Evolutionary conservation across 2,329 filamentous ascomycete species (phyloP).

Genomic region (Fusarium equiseti): DNA sequence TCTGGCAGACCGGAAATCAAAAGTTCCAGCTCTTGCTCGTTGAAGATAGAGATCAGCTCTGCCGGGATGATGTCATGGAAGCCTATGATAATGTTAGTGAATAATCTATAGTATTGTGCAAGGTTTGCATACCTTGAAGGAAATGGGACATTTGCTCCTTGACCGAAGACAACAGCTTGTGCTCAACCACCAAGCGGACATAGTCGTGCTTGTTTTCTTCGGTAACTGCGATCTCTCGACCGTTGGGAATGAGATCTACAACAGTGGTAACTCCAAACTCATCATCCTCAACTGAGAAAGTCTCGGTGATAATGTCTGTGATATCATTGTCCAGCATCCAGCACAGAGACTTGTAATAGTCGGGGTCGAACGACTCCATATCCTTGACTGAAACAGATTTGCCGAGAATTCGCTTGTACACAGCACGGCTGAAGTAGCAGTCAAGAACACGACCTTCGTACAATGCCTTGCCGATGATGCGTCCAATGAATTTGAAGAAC

Average conservation of each 20-base stretch:
- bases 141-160: slow-evolving; percentile 95
- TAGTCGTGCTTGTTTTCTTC: slow-evolving; percentile 99
- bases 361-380: slow-evolving; percentile 97
- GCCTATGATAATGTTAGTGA: slow-evolving; percentile 60
- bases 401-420: slow-evolving; percentile 97
- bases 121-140: slow-evolving; percentile 73
- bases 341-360: slow-evolving; percentile 98
- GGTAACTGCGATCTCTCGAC: slow-evolving; percentile 91
- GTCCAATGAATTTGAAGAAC: slow-evolving; percentile 99
- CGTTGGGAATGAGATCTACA: slow-evolving; percentile 87
- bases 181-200: slow-evolving; percentile 92
- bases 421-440: slow-evolving; percentile 98
- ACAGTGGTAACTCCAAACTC: slow-evolving; percentile 91
- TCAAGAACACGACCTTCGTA: slow-evolving; percentile 97
- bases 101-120: background rate
- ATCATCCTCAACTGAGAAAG: slow-evolving; percentile 93
- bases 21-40: slow-evolving; percentile 96
- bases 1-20: slow-evolving; percentile 97
- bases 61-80: slow-evolving; percentile 99
- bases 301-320: slow-evolving; percentile 96
- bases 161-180: slow-evolving; percentile 91
- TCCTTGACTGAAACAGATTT: slow-evolving; percentile 98
- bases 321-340: slow-evolving; percentile 99
- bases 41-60: slow-evolving; percentile 96
- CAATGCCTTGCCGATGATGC: slow-evolving; percentile 96